Conservation (phyloP, 208 protist genomes). For the Leishmania guyanensis region DNA sequence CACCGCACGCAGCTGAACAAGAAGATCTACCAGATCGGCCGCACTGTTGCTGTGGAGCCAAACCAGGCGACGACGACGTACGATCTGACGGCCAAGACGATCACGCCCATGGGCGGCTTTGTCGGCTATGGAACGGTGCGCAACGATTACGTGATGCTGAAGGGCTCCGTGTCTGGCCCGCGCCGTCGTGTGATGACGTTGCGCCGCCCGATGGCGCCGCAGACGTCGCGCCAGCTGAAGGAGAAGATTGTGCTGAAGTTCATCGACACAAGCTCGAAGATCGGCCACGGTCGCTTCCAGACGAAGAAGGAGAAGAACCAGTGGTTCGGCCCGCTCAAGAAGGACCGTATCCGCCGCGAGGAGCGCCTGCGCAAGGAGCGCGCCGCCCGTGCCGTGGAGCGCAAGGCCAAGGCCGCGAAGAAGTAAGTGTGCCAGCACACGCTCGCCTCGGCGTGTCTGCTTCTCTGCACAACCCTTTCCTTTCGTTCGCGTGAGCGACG, state of each 20-base stretch:
- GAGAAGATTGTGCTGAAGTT: conserved; percentile 98
- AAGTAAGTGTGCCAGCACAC: conserved; percentile 4
- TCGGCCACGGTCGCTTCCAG: conserved; percentile 99
- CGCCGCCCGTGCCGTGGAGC: conserved; percentile 74
- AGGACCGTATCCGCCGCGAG: conserved; percentile 86
- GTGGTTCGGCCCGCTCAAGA: conserved; percentile 97
- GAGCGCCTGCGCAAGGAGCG: conserved; percentile 87
- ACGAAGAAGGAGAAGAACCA: conserved; percentile 97
- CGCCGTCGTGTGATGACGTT: conserved; percentile 98
- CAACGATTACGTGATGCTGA: conserved; percentile 99
- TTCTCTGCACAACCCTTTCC: no score
- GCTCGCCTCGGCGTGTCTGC: not conserved
- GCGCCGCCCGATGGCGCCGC: conserved; percentile 95
- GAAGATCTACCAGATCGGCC: conserved; percentile 99
- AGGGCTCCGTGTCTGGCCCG: conserved; percentile 94
- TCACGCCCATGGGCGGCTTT: conserved; percentile 99
- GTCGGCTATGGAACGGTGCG: conserved; percentile 98
- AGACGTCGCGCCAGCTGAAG: conserved; percentile 81
- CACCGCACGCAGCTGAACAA: conserved; percentile 99
- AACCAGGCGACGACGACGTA: conserved; percentile 95
- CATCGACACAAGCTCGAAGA: conserved; percentile 99
- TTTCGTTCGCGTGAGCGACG: no score
- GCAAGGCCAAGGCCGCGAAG: conserved; percentile 58
- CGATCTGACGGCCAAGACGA: conserved; percentile 99
- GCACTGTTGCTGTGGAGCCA: conserved; percentile 69